Evolutionary conservation across 176 grass and related monocot genomes (phyloP).

Genomic region (Phoenix roebelenii): DNA sequence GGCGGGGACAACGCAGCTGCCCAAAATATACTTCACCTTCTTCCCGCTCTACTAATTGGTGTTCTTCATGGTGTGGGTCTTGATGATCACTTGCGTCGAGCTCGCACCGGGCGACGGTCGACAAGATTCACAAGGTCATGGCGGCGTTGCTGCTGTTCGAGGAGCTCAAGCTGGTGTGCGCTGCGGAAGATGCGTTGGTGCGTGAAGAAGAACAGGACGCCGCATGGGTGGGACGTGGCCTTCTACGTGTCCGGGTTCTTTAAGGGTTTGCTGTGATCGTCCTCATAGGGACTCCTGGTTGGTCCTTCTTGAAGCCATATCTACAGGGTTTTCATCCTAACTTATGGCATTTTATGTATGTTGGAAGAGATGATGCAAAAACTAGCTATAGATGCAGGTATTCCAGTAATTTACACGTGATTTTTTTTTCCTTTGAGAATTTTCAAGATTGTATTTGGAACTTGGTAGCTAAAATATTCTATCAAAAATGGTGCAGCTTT

Average conservation of each 20-base stretch:
- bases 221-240: slow-evolving; percentile 61
- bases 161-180: slow-evolving; percentile 53
- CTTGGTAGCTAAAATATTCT: no score
- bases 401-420: no score
- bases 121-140: slow-evolving; percentile 42
- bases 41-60: slow-evolving; percentile 21
- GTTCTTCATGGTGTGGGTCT: slow-evolving; percentile 32
- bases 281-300: slow-evolving; percentile 56
- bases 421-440: no score
- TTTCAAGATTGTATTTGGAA: no score
- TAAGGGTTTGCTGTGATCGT: slow-evolving; percentile 68
- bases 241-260: slow-evolving; percentile 69
- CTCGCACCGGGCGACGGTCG: slow-evolving; percentile 22
- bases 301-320: slow-evolving; percentile 62
- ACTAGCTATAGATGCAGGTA: no score
- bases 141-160: slow-evolving; percentile 61
- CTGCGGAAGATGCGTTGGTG: slow-evolving; percentile 56
- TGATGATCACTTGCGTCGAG: slow-evolving; percentile 4
- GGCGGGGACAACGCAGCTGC: slow-evolving; percentile 34
- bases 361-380: no score
- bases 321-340: slow-evolving; percentile 27
- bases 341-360: no score
- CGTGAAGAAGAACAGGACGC: slow-evolving; percentile 43
- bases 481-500: no score
- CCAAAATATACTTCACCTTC: slow-evolving; percentile 32